phyloP scores from a whole-genome alignment of 2,329 filamentous ascomycete genomes.

The Aspergillus candidus region DNA sequence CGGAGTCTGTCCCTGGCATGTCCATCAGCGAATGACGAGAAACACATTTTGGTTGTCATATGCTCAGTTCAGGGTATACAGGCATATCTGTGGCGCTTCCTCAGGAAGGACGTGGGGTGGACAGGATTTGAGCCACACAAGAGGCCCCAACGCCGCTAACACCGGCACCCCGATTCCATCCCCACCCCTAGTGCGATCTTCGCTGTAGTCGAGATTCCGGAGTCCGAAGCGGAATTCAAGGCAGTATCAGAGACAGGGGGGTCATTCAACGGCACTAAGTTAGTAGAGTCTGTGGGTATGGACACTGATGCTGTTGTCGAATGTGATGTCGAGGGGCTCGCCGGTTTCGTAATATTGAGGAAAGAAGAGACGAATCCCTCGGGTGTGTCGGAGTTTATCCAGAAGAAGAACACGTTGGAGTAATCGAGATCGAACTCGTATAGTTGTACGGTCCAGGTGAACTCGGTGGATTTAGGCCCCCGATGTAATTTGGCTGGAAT shows the following conservation, averaged over 20 bases:
- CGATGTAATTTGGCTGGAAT: slow-evolving; percentile 10
- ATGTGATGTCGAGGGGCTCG: neutral
- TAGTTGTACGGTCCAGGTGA: slow-evolving; percentile 15
- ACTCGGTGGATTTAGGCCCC: slow-evolving; percentile 9
- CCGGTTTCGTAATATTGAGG: slow-evolving; percentile 15
- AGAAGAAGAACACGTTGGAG: slow-evolving; percentile 15
- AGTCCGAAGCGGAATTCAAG: neutral
- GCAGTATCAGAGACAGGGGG: neutral
- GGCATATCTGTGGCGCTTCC: too few species aligned
- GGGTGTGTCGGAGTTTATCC: slow-evolving; percentile 9
- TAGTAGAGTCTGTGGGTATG: neutral
- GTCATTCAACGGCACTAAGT: neutral
- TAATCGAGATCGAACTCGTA: slow-evolving; percentile 10
- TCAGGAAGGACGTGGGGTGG: too few species aligned
- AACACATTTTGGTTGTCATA: too few species aligned
- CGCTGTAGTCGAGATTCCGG: neutral
- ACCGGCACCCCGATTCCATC: slow-evolving; percentile 8
- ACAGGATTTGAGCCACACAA: slow-evolving; percentile 6
- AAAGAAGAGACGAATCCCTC: slow-evolving; percentile 10
- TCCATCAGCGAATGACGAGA: too few species aligned
- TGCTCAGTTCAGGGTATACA: too few species aligned
- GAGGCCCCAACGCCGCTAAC: slow-evolving; percentile 1
- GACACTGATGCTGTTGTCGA: neutral
- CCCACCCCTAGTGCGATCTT: slow-evolving; percentile 12
- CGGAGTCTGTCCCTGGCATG: too few species aligned